phyloP scores from a whole-genome alignment of 257 asterid genomes.

The Solanum megistacrolobum region DNA sequence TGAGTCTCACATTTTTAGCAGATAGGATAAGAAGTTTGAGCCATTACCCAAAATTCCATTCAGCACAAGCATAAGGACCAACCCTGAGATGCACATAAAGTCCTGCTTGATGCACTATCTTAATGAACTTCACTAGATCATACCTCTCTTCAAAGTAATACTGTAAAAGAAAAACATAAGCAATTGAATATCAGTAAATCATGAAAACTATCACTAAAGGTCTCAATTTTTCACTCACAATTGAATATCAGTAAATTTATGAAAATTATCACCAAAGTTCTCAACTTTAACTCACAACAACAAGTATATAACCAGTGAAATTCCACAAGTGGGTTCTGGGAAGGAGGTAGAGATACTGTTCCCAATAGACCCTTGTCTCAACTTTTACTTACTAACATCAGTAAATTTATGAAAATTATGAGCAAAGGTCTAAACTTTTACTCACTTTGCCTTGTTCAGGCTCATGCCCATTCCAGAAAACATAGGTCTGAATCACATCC shows the following conservation, averaged over 20 bases:
- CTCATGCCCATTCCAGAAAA: slow-evolving; percentile 98
- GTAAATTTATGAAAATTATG: not conserved
- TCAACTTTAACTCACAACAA: slow-evolving; percentile 14
- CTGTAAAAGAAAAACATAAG: slow-evolving; percentile 1
- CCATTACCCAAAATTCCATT: slow-evolving; percentile 31
- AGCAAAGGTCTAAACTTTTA: not conserved
- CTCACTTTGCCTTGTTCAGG: slow-evolving; percentile 86
- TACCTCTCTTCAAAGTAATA: slow-evolving; percentile 22
- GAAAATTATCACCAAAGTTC: not conserved
- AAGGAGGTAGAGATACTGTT: not conserved
- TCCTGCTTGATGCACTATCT: slow-evolving; percentile 26
- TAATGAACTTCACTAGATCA: slow-evolving; percentile 24
- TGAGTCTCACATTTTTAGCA: not conserved
- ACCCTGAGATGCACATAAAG: slow-evolving; percentile 31
- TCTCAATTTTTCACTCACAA: not conserved
- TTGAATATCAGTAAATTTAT: not conserved
- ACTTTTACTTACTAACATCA: not conserved
- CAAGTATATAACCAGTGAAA: not conserved
- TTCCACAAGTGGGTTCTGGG: not conserved
- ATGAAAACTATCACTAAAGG: not conserved
- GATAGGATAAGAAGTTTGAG: not conserved
- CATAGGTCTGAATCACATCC: slow-evolving; percentile 94
- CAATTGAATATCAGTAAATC: not conserved
- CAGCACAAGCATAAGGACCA: slow-evolving; percentile 31
- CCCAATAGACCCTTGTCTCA: not conserved